A percentile compares a stretch with the other conserved stretches of the same genome.
Conservation (phyloP, 2,329 filamentous ascomycete genomes). For the Cladorrhinum sp. region DNA sequence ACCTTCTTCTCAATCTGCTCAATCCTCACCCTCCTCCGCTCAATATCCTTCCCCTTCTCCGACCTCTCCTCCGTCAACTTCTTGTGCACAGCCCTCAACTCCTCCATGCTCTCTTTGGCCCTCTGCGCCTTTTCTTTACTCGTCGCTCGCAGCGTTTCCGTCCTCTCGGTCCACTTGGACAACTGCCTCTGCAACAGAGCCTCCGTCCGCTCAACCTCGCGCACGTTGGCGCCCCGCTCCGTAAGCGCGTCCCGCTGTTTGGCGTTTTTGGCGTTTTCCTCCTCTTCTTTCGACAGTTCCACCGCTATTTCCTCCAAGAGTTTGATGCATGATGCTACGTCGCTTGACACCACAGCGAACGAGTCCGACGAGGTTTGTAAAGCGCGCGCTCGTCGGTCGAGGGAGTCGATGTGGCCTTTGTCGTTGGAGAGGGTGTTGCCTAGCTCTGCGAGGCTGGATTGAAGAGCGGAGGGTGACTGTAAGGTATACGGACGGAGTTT, state of each 20-base stretch:
- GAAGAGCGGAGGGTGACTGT: constrained; percentile 80
- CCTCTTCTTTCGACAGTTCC: constrained; percentile 89
- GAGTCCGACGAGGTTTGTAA: constrained; percentile 90
- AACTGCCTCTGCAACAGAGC: constrained; percentile 79
- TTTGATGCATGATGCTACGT: constrained; percentile 85
- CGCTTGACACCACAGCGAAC: constrained; percentile 76
- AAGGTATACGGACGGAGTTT: constrained; percentile 91
- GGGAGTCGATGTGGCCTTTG: constrained; percentile 78
- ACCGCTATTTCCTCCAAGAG: constrained; percentile 80
- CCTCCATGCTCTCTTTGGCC: constrained; percentile 87
- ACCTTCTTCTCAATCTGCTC: constrained; percentile 99
- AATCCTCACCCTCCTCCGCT: constrained; percentile 85
- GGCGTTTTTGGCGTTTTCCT: constrained; percentile 76
- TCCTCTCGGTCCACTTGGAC: constrained; percentile 80
- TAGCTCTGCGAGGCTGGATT: constrained; percentile 77
- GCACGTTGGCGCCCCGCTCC: constrained; percentile 82
- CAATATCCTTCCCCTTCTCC: constrained; percentile 88
- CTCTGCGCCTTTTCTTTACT: constrained; percentile 77
- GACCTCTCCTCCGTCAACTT: constrained; percentile 78
- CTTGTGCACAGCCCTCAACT: constrained; percentile 74
- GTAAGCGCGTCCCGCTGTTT: constrained; percentile 83
- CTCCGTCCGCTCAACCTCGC: constrained; percentile 88
- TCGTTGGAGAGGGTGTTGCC: constrained; percentile 74
- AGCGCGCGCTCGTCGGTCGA: constrained; percentile 84
- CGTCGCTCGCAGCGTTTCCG: constrained; percentile 75